These are phyloP conservation scores for Infundibulicybe gibba DNA, from an alignment of 768 basidiomycete genomes.

Conservation along the genomic window DNA sequence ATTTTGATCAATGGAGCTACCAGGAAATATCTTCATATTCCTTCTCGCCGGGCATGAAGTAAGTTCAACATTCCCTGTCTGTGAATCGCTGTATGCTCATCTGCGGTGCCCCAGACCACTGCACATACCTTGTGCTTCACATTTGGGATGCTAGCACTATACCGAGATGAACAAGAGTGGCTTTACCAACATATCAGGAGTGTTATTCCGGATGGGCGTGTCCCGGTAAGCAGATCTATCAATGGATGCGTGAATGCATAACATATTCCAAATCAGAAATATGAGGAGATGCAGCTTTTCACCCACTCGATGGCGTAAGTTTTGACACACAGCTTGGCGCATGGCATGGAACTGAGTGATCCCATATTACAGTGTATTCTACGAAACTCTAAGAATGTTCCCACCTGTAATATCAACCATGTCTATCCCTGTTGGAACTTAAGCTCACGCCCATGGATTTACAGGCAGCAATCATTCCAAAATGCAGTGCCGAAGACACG, in stretches of 20 bases:
- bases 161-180: constrained; percentile 39
- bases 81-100: not conserved
- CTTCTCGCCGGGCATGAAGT: constrained; percentile 65
- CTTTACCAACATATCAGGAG: constrained; percentile 31
- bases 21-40: constrained; percentile 46
- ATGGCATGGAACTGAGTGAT: not conserved
- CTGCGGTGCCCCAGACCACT: constrained; percentile 23
- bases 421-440: not conserved
- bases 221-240: constrained; percentile 18
- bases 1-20: not conserved
- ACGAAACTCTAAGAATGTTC: constrained; percentile 48
- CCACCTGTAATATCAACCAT: constrained; percentile 33
- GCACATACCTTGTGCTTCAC: constrained; percentile 34
- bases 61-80: not conserved
- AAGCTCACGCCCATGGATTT: no score
- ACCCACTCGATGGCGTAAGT: constrained; percentile 36
- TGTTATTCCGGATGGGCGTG: constrained; percentile 24
- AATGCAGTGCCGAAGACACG: constrained; percentile 43
- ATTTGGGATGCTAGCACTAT: constrained; percentile 37
- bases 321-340: not conserved
- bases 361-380: constrained; percentile 32
- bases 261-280: no score
- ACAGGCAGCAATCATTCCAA: constrained; percentile 16
- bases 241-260: no score
- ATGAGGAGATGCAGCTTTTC: constrained; percentile 14